These are phyloP conservation scores for Stephania cephalantha DNA, from an alignment of 164 flowering plant species.

Conservation along the genomic window DNA sequence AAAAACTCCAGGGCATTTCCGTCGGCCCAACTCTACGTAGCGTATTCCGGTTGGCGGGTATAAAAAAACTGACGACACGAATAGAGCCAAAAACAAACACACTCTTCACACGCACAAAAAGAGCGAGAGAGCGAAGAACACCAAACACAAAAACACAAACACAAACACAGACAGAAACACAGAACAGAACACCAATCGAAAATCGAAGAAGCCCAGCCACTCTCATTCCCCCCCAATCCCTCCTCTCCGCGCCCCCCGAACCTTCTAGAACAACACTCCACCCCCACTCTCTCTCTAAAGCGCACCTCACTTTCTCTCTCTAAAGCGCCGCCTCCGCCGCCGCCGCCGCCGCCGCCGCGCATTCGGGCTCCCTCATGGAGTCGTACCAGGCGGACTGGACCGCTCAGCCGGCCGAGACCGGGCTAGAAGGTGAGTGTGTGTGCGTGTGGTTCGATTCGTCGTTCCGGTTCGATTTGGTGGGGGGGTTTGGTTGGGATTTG, in stretches of 20 bases:
- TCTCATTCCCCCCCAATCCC: slow-evolving; percentile 3
- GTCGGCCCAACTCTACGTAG: neutral
- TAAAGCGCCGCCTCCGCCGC: slow-evolving; percentile 3
- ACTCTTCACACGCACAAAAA: neutral
- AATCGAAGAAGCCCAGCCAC: slow-evolving; percentile 2
- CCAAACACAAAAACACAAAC: too few species aligned
- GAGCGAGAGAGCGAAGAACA: neutral
- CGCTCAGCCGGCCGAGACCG: slow-evolving; percentile 31
- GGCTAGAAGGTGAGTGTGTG: slow-evolving; percentile 53
- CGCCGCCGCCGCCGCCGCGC: slow-evolving; percentile 21
- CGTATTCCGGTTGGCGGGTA: slow-evolving; percentile 12
- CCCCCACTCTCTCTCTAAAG: neutral
- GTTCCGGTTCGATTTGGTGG: neutral
- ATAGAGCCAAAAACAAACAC: slow-evolving; percentile 6
- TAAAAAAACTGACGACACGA: slow-evolving; percentile 6
- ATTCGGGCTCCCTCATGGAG: slow-evolving; percentile 37
- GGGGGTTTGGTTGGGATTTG: neutral
- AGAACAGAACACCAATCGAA: neutral
- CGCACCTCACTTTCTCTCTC: neutral
- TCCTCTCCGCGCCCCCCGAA: slow-evolving; percentile 15
- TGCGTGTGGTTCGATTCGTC: neutral
- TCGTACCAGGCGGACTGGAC: slow-evolving; percentile 46
- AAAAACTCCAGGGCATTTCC: neutral
- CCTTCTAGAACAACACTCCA: neutral
- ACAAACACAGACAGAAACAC: too few species aligned